A percentile compares a stretch with the other conserved stretches of the same genome.
phyloP scores from a whole-genome alignment of 305 asterid genomes.

The Ruellia speciosa region DNA sequence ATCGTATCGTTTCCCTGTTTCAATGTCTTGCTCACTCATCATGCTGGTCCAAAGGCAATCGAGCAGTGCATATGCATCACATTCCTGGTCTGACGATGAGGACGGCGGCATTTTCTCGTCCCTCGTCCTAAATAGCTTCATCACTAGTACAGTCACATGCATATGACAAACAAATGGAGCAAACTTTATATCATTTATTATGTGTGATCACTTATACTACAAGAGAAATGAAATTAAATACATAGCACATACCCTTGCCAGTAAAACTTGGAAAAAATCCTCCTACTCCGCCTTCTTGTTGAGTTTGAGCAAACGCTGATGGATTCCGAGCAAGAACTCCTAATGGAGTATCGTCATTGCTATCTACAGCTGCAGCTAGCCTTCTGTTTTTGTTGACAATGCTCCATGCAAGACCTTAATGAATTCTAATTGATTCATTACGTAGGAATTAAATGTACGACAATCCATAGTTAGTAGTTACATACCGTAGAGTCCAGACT shows the following conservation, averaged over 20 bases:
- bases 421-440: too few relatives aligned
- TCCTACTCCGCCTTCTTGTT: too few relatives aligned
- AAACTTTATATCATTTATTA: too few relatives aligned
- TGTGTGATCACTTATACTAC: too few relatives aligned
- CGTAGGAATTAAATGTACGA: too few relatives aligned
- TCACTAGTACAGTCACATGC: too few relatives aligned
- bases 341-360: conserved; percentile 18
- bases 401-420: conserved; percentile 20
- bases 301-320: conserved; percentile 10
- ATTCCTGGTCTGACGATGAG: not conserved
- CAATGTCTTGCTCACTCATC: not conserved
- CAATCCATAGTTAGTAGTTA: too few relatives aligned
- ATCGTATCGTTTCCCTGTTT: not conserved
- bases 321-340: conserved; percentile 29
- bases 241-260: conserved; percentile 5
- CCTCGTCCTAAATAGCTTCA: not conserved
- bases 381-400: conserved; percentile 7
- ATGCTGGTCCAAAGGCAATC: conserved; percentile 16
- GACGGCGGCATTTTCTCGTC: not conserved
- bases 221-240: too few relatives aligned
- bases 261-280: not conserved
- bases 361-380: conserved; percentile 21
- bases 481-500: not conserved
- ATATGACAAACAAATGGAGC: too few relatives aligned
- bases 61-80: conserved; percentile 20